A percentile compares a stretch with the other conserved stretches of the same genome.
Evolutionary conservation across 352 stramenopile species (phyloP).

Genomic region (Aphanomyces stellatus): DNA sequence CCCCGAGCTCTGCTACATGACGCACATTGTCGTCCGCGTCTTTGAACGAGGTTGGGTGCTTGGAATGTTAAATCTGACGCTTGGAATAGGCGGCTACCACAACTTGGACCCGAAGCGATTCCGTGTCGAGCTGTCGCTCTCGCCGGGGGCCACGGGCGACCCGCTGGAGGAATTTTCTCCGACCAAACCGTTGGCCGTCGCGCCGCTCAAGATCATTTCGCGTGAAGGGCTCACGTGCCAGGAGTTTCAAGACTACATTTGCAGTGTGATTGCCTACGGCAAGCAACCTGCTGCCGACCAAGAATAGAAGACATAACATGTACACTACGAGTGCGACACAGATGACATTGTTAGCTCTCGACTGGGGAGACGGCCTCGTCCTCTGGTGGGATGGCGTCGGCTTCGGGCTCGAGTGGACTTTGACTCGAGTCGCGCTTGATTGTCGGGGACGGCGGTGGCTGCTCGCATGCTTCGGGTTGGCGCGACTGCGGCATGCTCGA

Average conservation of each 20-base stretch:
- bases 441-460: conserved; percentile 56
- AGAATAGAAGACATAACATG: too few species aligned
- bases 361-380: too few species aligned
- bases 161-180: conserved; percentile 33
- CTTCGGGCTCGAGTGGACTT: not conserved
- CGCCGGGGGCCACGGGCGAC: conserved; percentile 64
- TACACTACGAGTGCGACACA: too few species aligned
- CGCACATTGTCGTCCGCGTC: conserved; percentile 98
- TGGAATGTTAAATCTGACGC: conserved; percentile 32
- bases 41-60: conserved; percentile 89
- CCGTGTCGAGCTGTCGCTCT: conserved; percentile 80
- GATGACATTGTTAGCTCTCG: not conserved
- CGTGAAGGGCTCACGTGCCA: conserved; percentile 72
- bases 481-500: conserved; percentile 39
- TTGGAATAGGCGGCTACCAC: conserved; percentile 6
- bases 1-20: conserved; percentile 98
- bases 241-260: conserved; percentile 78
- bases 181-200: conserved; percentile 53
- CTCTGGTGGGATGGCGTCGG: not conserved
- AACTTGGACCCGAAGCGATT: conserved; percentile 58
- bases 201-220: conserved; percentile 76
- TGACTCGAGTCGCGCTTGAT: conserved; percentile 60
- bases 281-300: too few species aligned
- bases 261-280: conserved; percentile 53
- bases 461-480: conserved; percentile 59